Evolutionary conservation across 2,329 filamentous ascomycete species (phyloP), one percentile per base, ranked within the genome.

Genomic region (Truncatella angustata): DNA sequence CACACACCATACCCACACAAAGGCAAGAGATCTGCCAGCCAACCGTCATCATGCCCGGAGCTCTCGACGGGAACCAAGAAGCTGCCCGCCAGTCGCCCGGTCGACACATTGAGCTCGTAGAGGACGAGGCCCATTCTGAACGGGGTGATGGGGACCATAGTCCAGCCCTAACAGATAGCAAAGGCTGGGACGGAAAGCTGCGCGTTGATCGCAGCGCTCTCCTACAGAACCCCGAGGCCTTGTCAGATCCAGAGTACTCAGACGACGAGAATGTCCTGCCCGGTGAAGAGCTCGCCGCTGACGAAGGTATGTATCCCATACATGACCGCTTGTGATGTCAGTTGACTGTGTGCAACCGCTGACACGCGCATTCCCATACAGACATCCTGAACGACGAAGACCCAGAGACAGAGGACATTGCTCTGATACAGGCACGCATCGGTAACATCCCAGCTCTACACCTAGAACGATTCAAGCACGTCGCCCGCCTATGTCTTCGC

Each of bases 341-440:
- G n/a, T n/a, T n/a, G n/a, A n/a, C n/a, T n/a, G n/a, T n/a, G n/a
- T n/a, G n/a, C n/a, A n/a, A n/a, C n/a, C n/a, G n/a, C 20, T 20
- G 21, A n/a, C 20, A 42, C 34, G 12, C 7, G 39, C 28, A 26
- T 16, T 32, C 16, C 35, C 9, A 46, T 21, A 11, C 61, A 85
- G 82, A 86, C 62, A 71, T 86, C 1, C 75, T 86, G 35, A 79
- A 85, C 55, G 78, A 77, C 59, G 83, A 86, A 67, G 79, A 81
- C 55, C 69, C 73, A 34, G 78, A 85, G 32, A 80, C 77, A 2
- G 76, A 92, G 72, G 90, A 96, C 64, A 93, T 99, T 63, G 89
- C 94, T 66, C 85, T 92, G 55, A 86, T 91, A n/a, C 93, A 97
- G 69, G 88, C 88, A 51, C 89, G 92, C 58, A 81, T 99, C 64